Conservation (phyloP, 2,329 filamentous ascomycete genomes). For the Davidsoniella neocaledoniae region DNA sequence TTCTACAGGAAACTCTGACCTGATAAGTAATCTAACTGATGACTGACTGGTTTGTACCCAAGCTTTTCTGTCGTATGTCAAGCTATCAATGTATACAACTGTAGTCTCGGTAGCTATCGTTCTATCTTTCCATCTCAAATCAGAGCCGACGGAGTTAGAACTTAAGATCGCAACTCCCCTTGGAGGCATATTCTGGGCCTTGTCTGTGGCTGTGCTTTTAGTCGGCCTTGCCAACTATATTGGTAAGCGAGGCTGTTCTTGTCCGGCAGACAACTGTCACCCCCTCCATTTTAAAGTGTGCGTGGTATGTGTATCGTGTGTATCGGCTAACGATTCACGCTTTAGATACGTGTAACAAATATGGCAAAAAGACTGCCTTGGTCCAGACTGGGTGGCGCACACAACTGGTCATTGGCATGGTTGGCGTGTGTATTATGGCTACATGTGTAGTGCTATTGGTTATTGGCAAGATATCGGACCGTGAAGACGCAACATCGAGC, state of each 20-base stretch:
- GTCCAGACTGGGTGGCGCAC: conserved; percentile 93
- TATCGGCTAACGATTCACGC: too few species aligned
- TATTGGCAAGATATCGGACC: conserved; percentile 23
- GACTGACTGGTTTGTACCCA: neutral
- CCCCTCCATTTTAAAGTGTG: neutral
- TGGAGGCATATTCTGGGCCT: conserved; percentile 72
- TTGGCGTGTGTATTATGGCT: conserved; percentile 46
- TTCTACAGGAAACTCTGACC: neutral
- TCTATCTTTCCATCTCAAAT: conserved; percentile 79
- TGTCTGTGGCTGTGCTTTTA: conserved; percentile 59
- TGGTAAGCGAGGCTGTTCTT: conserved; percentile 27
- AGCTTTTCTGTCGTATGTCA: conserved; percentile 80
- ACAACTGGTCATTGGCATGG: conserved; percentile 48
- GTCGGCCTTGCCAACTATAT: conserved; percentile 80
- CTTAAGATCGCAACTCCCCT: conserved; percentile 64
- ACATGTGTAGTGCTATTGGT: conserved; percentile 48
- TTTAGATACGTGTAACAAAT: conserved; percentile 56
- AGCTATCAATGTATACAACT: conserved; percentile 78
- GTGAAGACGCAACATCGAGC: neutral
- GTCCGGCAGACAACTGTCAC: neutral
- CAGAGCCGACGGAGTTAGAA: conserved; percentile 52
- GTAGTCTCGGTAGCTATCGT: conserved; percentile 82
- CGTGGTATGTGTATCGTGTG: neutral
- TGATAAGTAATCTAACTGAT: neutral
- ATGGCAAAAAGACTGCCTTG: conserved; percentile 59